Evolutionary conservation across 2,329 filamentous ascomycete species (phyloP), one percentile per base, ranked within the genome.

Genomic region (Cladosporium sp.): DNA sequence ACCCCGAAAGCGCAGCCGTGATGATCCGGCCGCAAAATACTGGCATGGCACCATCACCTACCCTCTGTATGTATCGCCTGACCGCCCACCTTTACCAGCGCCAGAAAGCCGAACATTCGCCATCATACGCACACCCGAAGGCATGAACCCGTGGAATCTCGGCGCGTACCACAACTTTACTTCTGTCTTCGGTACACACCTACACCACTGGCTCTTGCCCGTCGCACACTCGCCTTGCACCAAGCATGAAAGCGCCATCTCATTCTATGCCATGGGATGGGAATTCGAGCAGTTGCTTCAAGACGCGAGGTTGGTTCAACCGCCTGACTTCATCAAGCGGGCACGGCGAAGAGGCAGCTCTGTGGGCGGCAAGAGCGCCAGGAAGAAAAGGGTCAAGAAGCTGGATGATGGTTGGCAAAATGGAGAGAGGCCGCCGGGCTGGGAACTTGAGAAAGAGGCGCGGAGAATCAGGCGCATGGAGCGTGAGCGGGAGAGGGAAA

Each of bases 141-240:
- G 91, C 11, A 89, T 95, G 71, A 97, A 97, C 70, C 92, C 92
- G 0, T 99, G 92, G 88, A 87, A 96, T 71, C 80, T 95, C 0
- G 91, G 91, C 1, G 80, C 76, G 33, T 82, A 85, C 68, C 79
- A 82, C 31, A 98, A 98, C 73, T 89, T 93, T 79, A 86, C 87
- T 69, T 85, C 89, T 16, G 86, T 97, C 28, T 92, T 99, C 88
- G 94, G 94, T 0, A 79, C 84, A 56, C 85, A 80, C 23, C 69
- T 88, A 2, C 67, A 89, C 16, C 91, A 97, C 67, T 98, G 93
- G 93, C 74, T 97, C 14, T 78, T 97, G 1, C 94, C 94, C 0
- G 76, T 96, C 37, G 86, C 83, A 65, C 83, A 86, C 66, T 92
- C 91, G 5, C 94, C 94, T 0, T 94, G 91, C 76, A 84, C 84